phyloP scores from a whole-genome alignment of 306 rosid genomes.

The Trifolium pratense region DNA sequence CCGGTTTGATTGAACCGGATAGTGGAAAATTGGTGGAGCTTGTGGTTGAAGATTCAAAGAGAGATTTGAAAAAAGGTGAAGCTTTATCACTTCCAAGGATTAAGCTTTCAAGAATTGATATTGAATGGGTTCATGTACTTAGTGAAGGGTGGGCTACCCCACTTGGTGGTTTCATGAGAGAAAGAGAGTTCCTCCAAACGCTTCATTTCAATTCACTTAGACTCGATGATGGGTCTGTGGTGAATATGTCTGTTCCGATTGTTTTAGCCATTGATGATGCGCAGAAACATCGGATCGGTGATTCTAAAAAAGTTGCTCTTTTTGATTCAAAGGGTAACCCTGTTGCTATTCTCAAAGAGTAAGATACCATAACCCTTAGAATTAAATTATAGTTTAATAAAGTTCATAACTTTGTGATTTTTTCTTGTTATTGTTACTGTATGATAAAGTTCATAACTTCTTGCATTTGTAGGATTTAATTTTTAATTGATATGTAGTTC shows the following conservation, averaged over 20 bases:
- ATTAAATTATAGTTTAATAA: no score
- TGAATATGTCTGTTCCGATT: slow-evolving; percentile 95
- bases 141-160: slow-evolving; percentile 99
- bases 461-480: background rate
- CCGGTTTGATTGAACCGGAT: slow-evolving; percentile 84
- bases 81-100: slow-evolving; percentile 71
- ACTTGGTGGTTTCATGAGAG: slow-evolving; percentile 86
- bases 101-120: slow-evolving; percentile 70
- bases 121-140: slow-evolving; percentile 89
- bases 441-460: background rate
- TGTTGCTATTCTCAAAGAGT: slow-evolving; percentile 88
- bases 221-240: slow-evolving; percentile 73
- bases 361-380: slow-evolving; percentile 20
- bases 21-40: slow-evolving; percentile 91
- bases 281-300: slow-evolving; percentile 73
- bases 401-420: background rate
- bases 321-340: slow-evolving; percentile 65
- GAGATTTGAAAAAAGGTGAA: slow-evolving; percentile 62
- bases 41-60: slow-evolving; percentile 57
- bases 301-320: slow-evolving; percentile 75
- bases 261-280: slow-evolving; percentile 88
- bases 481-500: no score
- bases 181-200: slow-evolving; percentile 99
- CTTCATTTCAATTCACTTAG: slow-evolving; percentile 97
- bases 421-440: background rate